Percentiles rank a stretch among this genome's conserved stretches.
phyloP scores from a whole-genome alignment of 1,284 basidiomycete species.

The Cryptococcus sp. region DNA sequence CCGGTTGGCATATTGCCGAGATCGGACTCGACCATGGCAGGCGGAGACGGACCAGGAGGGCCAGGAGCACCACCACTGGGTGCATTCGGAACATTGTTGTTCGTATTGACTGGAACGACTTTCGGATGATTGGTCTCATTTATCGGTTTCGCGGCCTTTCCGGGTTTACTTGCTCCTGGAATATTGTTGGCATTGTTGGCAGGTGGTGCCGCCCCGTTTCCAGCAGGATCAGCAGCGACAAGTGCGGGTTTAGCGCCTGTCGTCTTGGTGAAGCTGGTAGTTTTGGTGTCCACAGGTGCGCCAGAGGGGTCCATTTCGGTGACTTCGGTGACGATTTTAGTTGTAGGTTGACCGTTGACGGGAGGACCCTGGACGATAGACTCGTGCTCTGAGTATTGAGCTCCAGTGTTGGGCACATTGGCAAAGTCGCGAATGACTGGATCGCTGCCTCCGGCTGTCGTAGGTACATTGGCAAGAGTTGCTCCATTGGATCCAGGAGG shows the following conservation, averaged over 20 bases:
- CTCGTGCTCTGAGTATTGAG: conserved; percentile 15
- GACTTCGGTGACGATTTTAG: conserved; percentile 8
- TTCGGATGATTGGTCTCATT: conserved; percentile 35
- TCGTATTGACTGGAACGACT: conserved; percentile 3
- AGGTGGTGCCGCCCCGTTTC: background rate
- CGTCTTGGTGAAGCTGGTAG: conserved; percentile 9
- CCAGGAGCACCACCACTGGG: conserved; percentile 1
- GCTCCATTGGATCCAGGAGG: conserved; percentile 11
- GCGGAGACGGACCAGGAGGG: conserved; percentile 3
- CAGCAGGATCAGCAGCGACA: background rate
- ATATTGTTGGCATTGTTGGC: conserved; percentile 5
- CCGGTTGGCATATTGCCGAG: background rate
- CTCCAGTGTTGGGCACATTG: conserved; percentile 5
- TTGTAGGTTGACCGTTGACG: conserved; percentile 4
- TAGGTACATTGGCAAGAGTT: conserved; percentile 2
- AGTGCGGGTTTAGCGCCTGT: background rate
- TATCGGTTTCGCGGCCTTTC: conserved; percentile 6
- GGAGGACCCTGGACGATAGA: conserved; percentile 6
- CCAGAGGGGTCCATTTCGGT: conserved; percentile 2
- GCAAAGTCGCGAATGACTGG: conserved; percentile 3
- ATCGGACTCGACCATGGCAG: background rate
- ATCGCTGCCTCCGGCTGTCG: conserved; percentile 1
- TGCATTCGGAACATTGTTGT: conserved; percentile 7
- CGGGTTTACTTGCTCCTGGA: conserved; percentile 5
- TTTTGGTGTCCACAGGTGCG: conserved; percentile 8